Conservation (phyloP, 2,329 filamentous ascomycete species). For the Rutstroemia sp. region DNA sequence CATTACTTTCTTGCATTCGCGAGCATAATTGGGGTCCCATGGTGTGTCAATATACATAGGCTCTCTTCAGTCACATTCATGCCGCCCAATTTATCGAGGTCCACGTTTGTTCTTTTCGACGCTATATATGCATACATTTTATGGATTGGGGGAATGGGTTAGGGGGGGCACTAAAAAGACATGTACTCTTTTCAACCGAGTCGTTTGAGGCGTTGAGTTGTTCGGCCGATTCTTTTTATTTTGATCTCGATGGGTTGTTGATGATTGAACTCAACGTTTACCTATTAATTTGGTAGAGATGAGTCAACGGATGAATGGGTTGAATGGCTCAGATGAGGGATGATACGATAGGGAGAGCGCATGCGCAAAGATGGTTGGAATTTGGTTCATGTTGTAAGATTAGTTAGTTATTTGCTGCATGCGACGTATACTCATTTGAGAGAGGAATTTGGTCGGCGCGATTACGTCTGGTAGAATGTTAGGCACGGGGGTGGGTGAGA, state of each 20-base stretch:
- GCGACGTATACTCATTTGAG: background rate
- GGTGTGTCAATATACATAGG: too few relatives aligned
- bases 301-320: background rate
- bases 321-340: background rate
- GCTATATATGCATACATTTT: constrained; percentile 1
- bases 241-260: background rate
- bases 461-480: background rate
- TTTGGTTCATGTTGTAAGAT: background rate
- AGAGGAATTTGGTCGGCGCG: background rate
- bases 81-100: too few relatives aligned
- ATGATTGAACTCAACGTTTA: too few relatives aligned
- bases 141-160: constrained; percentile 2
- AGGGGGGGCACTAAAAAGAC: constrained; percentile 17
- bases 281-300: background rate
- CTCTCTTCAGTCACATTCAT: too few relatives aligned
- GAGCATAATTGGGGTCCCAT: too few relatives aligned
- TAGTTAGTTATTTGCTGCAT: background rate
- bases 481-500: too few relatives aligned
- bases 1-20: background rate
- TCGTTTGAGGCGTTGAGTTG: constrained; percentile 19
- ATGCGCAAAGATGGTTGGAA: background rate
- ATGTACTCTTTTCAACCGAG: constrained; percentile 30
- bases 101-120: too few relatives aligned
- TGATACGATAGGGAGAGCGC: background rate
- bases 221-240: background rate